Percentiles rank a stretch among this genome's conserved stretches.
phyloP scores from a whole-genome alignment of 2,329 filamentous ascomycete genomes.

The Trichophyton rubrum region DNA sequence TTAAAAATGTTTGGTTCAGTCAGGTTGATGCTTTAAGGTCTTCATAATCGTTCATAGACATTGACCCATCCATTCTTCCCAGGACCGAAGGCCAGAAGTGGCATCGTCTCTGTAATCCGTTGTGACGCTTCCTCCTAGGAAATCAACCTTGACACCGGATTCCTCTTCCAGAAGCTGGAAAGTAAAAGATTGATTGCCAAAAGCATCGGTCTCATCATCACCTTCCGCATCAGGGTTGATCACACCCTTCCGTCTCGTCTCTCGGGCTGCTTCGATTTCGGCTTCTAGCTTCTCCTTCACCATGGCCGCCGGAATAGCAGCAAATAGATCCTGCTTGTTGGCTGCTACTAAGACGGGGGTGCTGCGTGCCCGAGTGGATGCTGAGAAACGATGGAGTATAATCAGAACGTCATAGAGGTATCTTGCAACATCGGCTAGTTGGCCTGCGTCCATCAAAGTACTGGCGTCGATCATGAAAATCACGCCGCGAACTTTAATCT shows the following conservation, averaged over 20 bases:
- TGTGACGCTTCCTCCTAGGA: slow-evolving; percentile 57
- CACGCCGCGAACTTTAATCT: slow-evolving; percentile 43
- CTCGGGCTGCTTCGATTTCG: slow-evolving; percentile 67
- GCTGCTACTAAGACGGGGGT: slow-evolving; percentile 74
- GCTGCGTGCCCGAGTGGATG: slow-evolving; percentile 36
- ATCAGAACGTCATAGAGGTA: slow-evolving; percentile 89
- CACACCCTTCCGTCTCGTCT: slow-evolving; percentile 65
- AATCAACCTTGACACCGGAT: slow-evolving; percentile 60
- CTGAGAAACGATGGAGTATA: slow-evolving; percentile 57
- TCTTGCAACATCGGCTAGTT: slow-evolving; percentile 58
- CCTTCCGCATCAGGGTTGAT: slow-evolving; percentile 51
- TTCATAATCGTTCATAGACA: slow-evolving; percentile 43
- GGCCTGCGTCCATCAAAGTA: slow-evolving; percentile 37
- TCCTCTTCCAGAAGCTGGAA: slow-evolving; percentile 74
- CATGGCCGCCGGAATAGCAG: slow-evolving; percentile 65
- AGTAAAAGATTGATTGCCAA: slow-evolving; percentile 72
- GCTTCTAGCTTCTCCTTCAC: slow-evolving; percentile 64
- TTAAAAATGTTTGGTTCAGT: neutral
- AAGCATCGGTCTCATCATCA: slow-evolving; percentile 69
- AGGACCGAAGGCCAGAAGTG: slow-evolving; percentile 61
- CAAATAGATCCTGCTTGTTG: slow-evolving; percentile 95
- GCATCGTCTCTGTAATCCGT: slow-evolving; percentile 42
- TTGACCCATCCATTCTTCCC: slow-evolving; percentile 83
- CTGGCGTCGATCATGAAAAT: slow-evolving; percentile 85
- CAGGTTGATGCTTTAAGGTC: neutral